Conservation (phyloP, 169 alveolate species). For the Condylostoma magnum region DNA sequence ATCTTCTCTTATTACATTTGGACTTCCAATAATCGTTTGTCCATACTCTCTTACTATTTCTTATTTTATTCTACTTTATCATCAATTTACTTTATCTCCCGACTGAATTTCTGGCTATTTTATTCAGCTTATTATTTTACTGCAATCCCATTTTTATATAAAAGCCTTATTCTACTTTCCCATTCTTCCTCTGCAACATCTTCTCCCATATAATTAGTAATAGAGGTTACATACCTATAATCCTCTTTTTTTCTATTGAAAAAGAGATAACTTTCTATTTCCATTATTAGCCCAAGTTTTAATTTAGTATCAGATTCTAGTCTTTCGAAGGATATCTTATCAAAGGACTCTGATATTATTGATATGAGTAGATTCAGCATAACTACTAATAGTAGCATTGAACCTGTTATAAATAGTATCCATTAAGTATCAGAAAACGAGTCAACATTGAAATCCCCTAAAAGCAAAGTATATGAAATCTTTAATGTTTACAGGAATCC, state of each 20-base stretch:
- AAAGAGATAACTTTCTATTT: constrained; percentile 21
- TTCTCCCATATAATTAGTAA: too few species aligned
- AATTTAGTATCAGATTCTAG: constrained; percentile 10
- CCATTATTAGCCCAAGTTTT: background rate
- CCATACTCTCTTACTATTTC: too few species aligned
- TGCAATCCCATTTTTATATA: too few species aligned
- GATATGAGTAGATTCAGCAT: constrained; percentile 32
- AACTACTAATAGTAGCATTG: background rate
- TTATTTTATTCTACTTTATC: too few species aligned
- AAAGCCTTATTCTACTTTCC: too few species aligned
- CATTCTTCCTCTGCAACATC: too few species aligned
- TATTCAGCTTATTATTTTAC: too few species aligned
- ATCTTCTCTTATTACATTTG: too few species aligned
- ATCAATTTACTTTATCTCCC: too few species aligned
- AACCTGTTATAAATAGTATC: background rate
- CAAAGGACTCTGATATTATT: constrained; percentile 15
- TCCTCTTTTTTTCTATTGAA: background rate
- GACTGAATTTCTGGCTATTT: too few species aligned
- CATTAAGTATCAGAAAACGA: background rate
- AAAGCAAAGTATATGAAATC: constrained; percentile 13
- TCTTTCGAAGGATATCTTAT: background rate
- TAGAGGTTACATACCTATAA: too few species aligned
- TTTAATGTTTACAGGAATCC: background rate
- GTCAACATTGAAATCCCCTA: constrained; percentile 17
- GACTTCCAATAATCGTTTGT: too few species aligned